phyloP scores from a whole-genome alignment of 345 rosid species.

The Heritiera fomes region DNA sequence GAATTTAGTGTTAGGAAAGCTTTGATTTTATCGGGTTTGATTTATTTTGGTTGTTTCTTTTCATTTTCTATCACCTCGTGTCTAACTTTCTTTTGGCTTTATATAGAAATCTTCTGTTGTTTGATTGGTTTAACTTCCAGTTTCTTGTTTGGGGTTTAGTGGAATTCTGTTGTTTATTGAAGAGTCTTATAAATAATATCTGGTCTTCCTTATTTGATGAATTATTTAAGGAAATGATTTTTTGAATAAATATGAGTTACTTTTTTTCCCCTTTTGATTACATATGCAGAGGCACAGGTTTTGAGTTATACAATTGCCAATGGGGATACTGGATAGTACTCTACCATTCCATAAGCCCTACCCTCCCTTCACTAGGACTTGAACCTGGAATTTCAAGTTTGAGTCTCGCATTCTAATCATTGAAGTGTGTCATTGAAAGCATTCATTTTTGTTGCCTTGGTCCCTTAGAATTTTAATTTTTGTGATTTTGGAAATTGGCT shows the following conservation, averaged over 20 bases:
- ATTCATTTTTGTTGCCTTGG: background rate
- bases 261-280: background rate
- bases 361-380: background rate
- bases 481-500: background rate
- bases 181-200: background rate
- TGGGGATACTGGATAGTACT: background rate
- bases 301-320: background rate
- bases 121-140: constrained; percentile 9
- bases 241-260: background rate
- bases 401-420: background rate
- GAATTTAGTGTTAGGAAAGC: background rate
- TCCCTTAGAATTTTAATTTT: background rate
- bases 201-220: background rate
- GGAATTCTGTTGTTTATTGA: constrained; percentile 8
- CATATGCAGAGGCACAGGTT: background rate
- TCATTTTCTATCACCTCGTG: background rate
- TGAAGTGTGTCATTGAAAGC: background rate
- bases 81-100: background rate
- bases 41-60: background rate
- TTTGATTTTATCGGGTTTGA: constrained; percentile 18
- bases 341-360: background rate
- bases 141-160: background rate
- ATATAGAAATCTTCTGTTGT: background rate
- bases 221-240: background rate
- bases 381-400: background rate